Percentiles rank a stretch among this genome's conserved stretches.
Evolutionary conservation across 768 basidiomycete species (phyloP).

Genomic region (Psilocybe azurescens): DNA sequence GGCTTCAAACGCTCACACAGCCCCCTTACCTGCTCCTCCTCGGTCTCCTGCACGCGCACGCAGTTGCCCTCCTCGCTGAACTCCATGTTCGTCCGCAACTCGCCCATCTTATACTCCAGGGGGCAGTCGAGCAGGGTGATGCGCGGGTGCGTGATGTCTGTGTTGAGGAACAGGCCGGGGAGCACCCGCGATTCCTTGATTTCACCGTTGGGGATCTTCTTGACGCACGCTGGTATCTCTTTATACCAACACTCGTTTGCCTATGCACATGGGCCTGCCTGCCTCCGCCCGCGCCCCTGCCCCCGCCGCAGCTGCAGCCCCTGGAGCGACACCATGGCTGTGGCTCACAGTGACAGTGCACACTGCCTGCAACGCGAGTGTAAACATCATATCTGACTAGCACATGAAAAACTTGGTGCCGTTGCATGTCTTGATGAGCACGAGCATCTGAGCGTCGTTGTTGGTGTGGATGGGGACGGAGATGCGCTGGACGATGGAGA

Average conservation of each 20-base stretch:
- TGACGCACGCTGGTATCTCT: slow-evolving; percentile 96
- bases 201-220: slow-evolving; percentile 97
- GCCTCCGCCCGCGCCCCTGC: slow-evolving; percentile 34
- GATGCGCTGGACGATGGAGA: slow-evolving; percentile 86
- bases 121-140: slow-evolving; percentile 94
- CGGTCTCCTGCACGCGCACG: slow-evolving; percentile 89
- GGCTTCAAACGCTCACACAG: slow-evolving; percentile 61
- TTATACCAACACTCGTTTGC: slow-evolving; percentile 93
- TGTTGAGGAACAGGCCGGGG: slow-evolving; percentile 95
- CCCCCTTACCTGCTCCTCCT: slow-evolving; percentile 94
- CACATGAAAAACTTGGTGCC: slow-evolving; percentile 97
- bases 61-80: slow-evolving; percentile 96
- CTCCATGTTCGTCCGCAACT: no score
- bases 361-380: slow-evolving; percentile 90
- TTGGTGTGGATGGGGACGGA: slow-evolving; percentile 88
- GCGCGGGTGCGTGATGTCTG: slow-evolving; percentile 95
- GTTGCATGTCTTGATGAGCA: slow-evolving; percentile 97
- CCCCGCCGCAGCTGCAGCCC: no score
- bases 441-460: slow-evolving; percentile 90
- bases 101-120: slow-evolving; percentile 99
- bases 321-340: no score
- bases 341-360: slow-evolving; percentile 32
- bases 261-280: no score
- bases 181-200: slow-evolving; percentile 92
- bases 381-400: slow-evolving; percentile 99